These are phyloP conservation scores for Centrapalus pauciflorus DNA, from an alignment of 129 eudicot genomes.

Conservation along the genomic window DNA sequence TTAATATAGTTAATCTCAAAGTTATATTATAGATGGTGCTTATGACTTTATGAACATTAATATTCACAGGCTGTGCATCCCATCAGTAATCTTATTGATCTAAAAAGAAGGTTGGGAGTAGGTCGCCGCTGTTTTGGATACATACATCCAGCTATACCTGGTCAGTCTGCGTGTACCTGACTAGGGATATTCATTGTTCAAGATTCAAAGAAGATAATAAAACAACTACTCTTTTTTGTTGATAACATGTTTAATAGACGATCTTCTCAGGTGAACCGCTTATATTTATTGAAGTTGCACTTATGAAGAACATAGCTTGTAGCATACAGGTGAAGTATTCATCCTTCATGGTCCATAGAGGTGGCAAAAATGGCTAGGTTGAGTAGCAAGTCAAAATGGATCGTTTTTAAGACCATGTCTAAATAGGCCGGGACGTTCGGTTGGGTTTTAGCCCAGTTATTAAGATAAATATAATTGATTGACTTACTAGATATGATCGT, in stretches of 20 bases:
- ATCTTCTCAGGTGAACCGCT: conserved; percentile 80
- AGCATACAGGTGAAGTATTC: conserved; percentile 63
- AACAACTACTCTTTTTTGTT: neutral
- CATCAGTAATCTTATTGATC: conserved; percentile 85
- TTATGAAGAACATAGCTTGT: conserved; percentile 78
- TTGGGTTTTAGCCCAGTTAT: too few species aligned
- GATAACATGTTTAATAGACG: conserved; percentile 3
- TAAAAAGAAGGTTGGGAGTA: conserved; percentile 84
- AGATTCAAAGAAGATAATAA: conserved; percentile 1
- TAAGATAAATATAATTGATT: too few species aligned
- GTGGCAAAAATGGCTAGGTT: too few species aligned
- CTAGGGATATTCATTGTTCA: neutral
- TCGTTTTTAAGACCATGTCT: too few species aligned
- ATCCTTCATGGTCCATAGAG: neutral
- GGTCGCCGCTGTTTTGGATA: conserved; percentile 98
- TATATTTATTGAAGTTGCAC: conserved; percentile 98
- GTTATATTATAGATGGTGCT: neutral
- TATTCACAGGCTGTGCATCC: conserved; percentile 93
- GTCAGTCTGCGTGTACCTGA: conserved; percentile 34
- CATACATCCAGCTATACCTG: conserved; percentile 94
- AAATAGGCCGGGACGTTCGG: too few species aligned
- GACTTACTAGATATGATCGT: too few species aligned
- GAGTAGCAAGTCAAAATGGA: too few species aligned
- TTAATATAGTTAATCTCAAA: neutral
- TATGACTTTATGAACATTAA: neutral